Conservation (phyloP, 2,329 filamentous ascomycete species). For the Sporothrix schenckii region DNA sequence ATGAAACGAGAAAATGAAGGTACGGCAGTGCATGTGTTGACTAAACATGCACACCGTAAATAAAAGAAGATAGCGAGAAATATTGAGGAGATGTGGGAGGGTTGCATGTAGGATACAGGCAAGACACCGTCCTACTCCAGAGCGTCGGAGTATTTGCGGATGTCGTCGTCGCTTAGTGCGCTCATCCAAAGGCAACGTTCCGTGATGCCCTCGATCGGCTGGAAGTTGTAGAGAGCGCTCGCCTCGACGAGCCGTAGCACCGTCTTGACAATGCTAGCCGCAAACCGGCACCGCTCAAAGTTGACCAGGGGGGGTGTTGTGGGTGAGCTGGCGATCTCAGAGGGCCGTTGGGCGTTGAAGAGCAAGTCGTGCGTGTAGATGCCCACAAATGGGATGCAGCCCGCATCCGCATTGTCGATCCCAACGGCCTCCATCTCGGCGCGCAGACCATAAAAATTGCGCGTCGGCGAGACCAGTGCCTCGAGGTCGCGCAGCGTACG, state of each 20-base stretch:
- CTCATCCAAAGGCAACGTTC: constrained; percentile 86
- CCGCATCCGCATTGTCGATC: constrained; percentile 58
- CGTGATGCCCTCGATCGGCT: constrained; percentile 74
- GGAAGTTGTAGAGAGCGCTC: constrained; percentile 72
- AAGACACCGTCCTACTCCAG: constrained; percentile 46
- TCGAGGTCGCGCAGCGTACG: constrained; percentile 70
- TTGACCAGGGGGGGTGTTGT: constrained; percentile 72
- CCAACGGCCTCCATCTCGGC: constrained; percentile 75
- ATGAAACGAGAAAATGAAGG: not conserved
- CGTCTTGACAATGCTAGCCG: constrained; percentile 77
- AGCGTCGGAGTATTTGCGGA: constrained; percentile 57
- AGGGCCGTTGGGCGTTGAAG: constrained; percentile 78
- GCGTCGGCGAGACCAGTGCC: constrained; percentile 71
- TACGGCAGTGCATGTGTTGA: not conserved
- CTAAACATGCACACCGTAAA: not conserved
- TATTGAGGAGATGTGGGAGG: not conserved
- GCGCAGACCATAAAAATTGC: constrained; percentile 76
- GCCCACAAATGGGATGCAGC: constrained; percentile 82
- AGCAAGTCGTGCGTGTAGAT: constrained; percentile 83
- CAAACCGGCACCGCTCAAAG: constrained; percentile 78
- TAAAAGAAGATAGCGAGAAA: not conserved
- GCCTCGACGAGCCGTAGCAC: constrained; percentile 77
- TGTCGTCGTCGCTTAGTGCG: constrained; percentile 74
- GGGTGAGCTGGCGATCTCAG: constrained; percentile 70
- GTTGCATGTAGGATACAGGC: not conserved